Percentiles rank a stretch among this genome's conserved stretches.
These are phyloP conservation scores for Gossypium sturtianum DNA, from an alignment of 345 rosid genomes.

Conservation along the genomic window DNA sequence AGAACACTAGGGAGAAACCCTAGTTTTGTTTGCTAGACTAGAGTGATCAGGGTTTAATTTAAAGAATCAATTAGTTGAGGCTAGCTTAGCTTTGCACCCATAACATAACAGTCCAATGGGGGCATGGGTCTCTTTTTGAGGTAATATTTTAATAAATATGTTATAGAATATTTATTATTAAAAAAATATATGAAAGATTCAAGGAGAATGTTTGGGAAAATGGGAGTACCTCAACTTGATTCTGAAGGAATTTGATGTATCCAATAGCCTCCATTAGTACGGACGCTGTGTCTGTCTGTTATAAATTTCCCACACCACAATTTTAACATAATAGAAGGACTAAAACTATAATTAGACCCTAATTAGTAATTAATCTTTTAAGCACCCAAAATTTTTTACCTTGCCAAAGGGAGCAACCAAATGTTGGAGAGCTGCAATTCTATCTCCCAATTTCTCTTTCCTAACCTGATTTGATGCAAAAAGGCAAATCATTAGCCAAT, in stretches of 20 bases:
- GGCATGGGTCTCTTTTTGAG: neutral
- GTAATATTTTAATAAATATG: neutral
- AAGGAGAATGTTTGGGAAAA: neutral
- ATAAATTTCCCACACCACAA: slow-evolving; percentile 18
- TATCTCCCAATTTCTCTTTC: slow-evolving; percentile 90
- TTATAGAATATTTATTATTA: no score
- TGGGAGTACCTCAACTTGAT: slow-evolving; percentile 72
- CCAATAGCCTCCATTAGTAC: slow-evolving; percentile 96
- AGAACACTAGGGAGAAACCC: neutral
- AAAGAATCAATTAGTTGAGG: neutral
- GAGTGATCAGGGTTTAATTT: neutral
- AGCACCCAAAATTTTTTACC: slow-evolving; percentile 31
- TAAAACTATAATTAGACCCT: neutral
- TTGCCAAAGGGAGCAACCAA: slow-evolving; percentile 96
- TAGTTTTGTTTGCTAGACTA: neutral
- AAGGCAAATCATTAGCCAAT: neutral
- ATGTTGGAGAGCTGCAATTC: slow-evolving; percentile 88
- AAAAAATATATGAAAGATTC: no score
- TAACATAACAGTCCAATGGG: neutral
- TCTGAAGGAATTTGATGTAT: slow-evolving; percentile 88
- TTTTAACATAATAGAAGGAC: neutral
- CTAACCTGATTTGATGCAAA: slow-evolving; percentile 45
- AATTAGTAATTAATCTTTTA: neutral
- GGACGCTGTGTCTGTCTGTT: slow-evolving; percentile 97
- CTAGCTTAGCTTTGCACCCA: neutral